Base-by-base conservation (phyloP, 495 filamentous ascomycete genomes). In the Aspergillus haitiensis region DNA sequence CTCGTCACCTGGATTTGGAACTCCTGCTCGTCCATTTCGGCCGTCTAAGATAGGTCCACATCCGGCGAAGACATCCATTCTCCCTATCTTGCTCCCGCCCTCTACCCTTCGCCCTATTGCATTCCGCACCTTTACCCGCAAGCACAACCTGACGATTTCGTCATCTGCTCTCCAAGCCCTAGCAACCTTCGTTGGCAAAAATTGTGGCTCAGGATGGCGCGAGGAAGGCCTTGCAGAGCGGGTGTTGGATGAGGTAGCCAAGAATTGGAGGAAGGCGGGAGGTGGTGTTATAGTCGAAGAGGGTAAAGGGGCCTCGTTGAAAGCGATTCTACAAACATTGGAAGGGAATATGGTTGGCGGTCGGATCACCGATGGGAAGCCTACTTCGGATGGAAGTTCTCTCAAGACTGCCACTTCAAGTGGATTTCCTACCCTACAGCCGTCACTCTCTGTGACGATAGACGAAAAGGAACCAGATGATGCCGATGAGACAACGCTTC, bases 121-220 rank as follows among this genome's bases (percentile, higher is more conserved):
- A 42, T 98, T 98, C 70, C 88, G 94, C 40, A 93, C 91, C 0
- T 95, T 98, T 64, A 98, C 94, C 7, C 96, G 97, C 75, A 98
- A 98, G 67, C 91, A 98, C 73, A 93, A 93, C 70, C 80, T 98
- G 39, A 98, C 92, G 0, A 86, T 98, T 40, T 96, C 91, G 4
- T 93, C 93, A 0, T 82, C 92, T 8, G 90, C 94, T 0, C 80
- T 98, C 1, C 85, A 92, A 70, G 83, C 87, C 9, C 78, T 98
- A 21, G 92, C 95, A 11, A 81, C 83, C 0, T 98, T 98, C 67
- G 88, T 98, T 39, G 94, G 94, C 11, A 88, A 88, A 52, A 88
- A 96, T 70, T 98, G 94, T 69, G 94, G 94, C 47, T 89, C 92
- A 39, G 92, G 88, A 86, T 98, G 94, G 94, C 84, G 94, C 62